Evolutionary conservation across 495 filamentous ascomycete genomes (phyloP), one percentile per base, ranked within the genome.

Genomic region (Tuber indicum): DNA sequence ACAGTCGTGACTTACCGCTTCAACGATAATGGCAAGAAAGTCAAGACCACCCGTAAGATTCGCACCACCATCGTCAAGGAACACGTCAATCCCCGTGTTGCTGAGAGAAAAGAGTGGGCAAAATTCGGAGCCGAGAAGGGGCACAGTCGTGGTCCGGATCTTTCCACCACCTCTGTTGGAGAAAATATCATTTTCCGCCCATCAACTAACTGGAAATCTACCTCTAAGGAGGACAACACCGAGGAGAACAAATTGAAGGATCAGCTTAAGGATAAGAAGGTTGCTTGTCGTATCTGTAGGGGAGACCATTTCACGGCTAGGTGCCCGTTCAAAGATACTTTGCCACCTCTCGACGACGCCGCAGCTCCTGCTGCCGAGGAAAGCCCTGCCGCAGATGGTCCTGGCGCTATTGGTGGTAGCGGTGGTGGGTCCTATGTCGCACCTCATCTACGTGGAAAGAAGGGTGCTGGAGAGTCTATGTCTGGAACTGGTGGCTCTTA

Each of bases 251-350:
- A 90, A 75, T 91, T 97, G 87, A 96, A 94, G 88, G 93, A 94
- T 80, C 90, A 93, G 88, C 88, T 98, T 76, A 97, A 95, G 90
- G 93, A 97, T 86, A 97, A 97, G 90, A 97, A 97, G 89, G 96
- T 99, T 87, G 98, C 98, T 89, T 99, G 96, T 86, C 91, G 96
- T 87, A 98, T 99, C 84, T 99, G 96, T 86, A 92, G 91, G 85
- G 96, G 96, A 81, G 96, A 98, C 87, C 96, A 99, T 88, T 99
- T 97, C 87, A 99, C 96, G 6, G 94, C 95, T 44, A 90, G 95
- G 83, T 99, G 92, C 71, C 82, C 91, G 42, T 93, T 92, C 86
- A 93, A 93, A 86, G 91, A 92, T 82, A 93, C 91, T 69, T 91
- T 93, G 87, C 91, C 91, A 17, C 91, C 91, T 2, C 88, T 92